Conservation (phyloP, 1,284 basidiomycete genomes). For the Ceratobasidium papillatum region DNA sequence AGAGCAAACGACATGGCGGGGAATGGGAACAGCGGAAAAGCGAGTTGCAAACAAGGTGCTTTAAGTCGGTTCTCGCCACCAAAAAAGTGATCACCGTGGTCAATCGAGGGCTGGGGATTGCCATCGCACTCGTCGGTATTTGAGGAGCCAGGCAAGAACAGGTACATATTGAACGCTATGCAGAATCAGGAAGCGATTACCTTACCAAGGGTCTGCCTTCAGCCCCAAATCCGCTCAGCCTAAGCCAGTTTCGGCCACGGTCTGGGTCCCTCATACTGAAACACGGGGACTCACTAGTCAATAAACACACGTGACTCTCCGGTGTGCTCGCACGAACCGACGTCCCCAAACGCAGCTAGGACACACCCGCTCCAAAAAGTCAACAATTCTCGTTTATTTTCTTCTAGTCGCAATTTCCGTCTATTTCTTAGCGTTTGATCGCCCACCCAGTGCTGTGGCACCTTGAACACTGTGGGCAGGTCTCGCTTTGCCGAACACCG, state of each 20-base stretch:
- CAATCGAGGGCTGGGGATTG: not conserved
- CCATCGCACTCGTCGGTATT: not conserved
- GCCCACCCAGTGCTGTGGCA: not conserved
- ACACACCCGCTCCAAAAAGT: not conserved
- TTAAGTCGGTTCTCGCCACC: not conserved
- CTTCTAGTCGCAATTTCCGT: not conserved
- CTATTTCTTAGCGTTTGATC: slow-evolving; percentile 7
- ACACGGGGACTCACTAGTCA: slow-evolving; percentile 20
- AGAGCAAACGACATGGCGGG: not conserved
- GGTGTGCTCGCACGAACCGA: not conserved
- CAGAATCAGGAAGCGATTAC: slow-evolving; percentile 23
- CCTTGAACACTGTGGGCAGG: not conserved
- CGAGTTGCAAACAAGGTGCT: no score
- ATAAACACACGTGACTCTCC: not conserved
- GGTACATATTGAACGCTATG: not conserved
- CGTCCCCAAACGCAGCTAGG: not conserved
- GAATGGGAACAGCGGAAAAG: not conserved
- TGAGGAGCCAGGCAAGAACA: not conserved
- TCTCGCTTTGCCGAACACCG: not conserved
- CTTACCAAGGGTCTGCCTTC: not conserved
- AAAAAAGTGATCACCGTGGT: not conserved
- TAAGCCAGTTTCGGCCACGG: not conserved
- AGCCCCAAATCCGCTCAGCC: not conserved
- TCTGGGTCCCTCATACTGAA: slow-evolving; percentile 11
- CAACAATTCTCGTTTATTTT: not conserved